phyloP scores from a whole-genome alignment of 2,329 filamentous ascomycete genomes.

The Colletotrichum sp. region DNA sequence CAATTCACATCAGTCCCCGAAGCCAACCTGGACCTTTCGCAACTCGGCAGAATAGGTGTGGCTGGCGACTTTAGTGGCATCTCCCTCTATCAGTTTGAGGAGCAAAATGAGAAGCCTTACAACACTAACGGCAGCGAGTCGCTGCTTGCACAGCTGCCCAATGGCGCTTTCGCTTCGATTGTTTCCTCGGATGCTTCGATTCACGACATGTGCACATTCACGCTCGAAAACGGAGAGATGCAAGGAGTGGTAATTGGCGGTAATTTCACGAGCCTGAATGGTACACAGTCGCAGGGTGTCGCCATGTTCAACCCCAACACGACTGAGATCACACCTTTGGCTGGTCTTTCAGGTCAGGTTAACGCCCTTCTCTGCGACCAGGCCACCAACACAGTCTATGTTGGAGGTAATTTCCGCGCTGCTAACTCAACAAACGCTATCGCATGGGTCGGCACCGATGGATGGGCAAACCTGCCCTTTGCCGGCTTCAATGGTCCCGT shows the following conservation, averaged over 20 bases:
- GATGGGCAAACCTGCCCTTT: conserved; percentile 86
- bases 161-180: conserved; percentile 79
- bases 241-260: conserved; percentile 86
- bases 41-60: conserved; percentile 83
- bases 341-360: conserved; percentile 84
- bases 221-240: conserved; percentile 67
- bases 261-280: conserved; percentile 92
- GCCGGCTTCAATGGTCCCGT: conserved; percentile 95
- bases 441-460: conserved; percentile 71
- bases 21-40: conserved; percentile 77
- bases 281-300: conserved; percentile 76
- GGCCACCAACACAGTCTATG: conserved; percentile 79
- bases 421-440: conserved; percentile 89
- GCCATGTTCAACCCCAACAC: conserved; percentile 81
- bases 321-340: conserved; percentile 72
- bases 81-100: conserved; percentile 85
- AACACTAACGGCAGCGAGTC: conserved; percentile 81
- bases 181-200: conserved; percentile 84
- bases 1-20: conserved; percentile 67
- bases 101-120: conserved; percentile 73
- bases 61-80: conserved; percentile 91
- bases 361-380: conserved; percentile 83
- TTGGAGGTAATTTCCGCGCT: conserved; percentile 85
- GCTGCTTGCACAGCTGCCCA: conserved; percentile 81
- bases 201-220: conserved; percentile 84